Conservation (phyloP, 495 filamentous ascomycete genomes). For the Pyronema domesticum region DNA sequence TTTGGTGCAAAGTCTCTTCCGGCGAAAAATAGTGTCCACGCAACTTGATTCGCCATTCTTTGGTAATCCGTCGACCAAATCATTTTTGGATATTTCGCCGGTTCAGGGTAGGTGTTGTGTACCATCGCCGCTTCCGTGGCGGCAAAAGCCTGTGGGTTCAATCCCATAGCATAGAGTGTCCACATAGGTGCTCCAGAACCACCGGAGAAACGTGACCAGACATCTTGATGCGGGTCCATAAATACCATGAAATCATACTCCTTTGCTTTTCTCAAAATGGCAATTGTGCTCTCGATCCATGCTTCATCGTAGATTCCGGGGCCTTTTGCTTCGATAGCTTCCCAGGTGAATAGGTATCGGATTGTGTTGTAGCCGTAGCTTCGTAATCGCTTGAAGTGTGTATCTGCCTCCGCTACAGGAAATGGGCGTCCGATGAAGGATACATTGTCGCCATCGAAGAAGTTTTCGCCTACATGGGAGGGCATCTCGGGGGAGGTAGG, state of each 20-base stretch:
- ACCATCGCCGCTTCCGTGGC: constrained; percentile 84
- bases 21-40: constrained; percentile 60
- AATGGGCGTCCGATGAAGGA: constrained; percentile 83
- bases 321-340: constrained; percentile 87
- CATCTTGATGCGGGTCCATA: constrained; percentile 96
- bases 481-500: constrained; percentile 63
- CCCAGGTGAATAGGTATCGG: constrained; percentile 94
- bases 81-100: constrained; percentile 87
- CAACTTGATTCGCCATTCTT: constrained; percentile 49
- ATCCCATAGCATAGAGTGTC: constrained; percentile 85
- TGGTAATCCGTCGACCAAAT: constrained; percentile 97
- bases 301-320: constrained; percentile 91
- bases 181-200: constrained; percentile 95
- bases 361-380: constrained; percentile 91
- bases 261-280: constrained; percentile 64
- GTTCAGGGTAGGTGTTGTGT: constrained; percentile 84
- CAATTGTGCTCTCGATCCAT: constrained; percentile 80
- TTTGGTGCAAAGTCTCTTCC: constrained; percentile 91
- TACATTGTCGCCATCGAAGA: constrained; percentile 84
- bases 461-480: constrained; percentile 57
- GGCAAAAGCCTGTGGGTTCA: constrained; percentile 69
- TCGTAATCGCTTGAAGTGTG: constrained; percentile 71
- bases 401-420: constrained; percentile 57
- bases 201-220: constrained; percentile 87
- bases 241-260: constrained; percentile 87